Evolutionary conservation across 2,329 filamentous ascomycete genomes (phyloP), one percentile per base, ranked within the genome.

Genomic region (Talaromyces atroroseus): DNA sequence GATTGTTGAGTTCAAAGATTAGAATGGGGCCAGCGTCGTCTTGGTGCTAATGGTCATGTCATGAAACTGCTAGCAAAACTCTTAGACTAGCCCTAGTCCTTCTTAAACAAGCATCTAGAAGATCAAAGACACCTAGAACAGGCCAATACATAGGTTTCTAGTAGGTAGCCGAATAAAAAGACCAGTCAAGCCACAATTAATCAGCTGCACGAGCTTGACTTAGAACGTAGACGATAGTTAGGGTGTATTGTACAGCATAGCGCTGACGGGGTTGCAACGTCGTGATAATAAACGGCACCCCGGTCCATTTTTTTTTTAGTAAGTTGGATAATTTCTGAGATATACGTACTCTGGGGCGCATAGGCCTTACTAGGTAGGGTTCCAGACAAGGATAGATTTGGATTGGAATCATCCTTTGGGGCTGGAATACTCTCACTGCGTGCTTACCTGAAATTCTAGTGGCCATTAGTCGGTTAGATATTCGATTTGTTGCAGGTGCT

Each of bases 201-300:
- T 29, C 26, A 29, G 26, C 26, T 29, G 26, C 26, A 29, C 26
- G 8, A 29, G 26, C 26, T 29, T 29, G 4, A 29, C 4, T 12
- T 3, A 38, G 34, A 38, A 38, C 10, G 16, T 11, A 14, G 34
- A 38, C 34, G 11, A 11, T 38, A 38, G n/a, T n/a, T n/a, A n/a
- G n/a, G 14, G 11, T 14, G 34, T 38, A 38, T 8, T 29, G 26
- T 29, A 38, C 34, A 38, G 34, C 21, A 29, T 46, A 42, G 14
- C 24, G 40, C 26, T 36, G 50, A 45, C 50, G 45, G 50, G 38
- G 50, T 52, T 52, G 20, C 50, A 52, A 26, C 40, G 23, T 21
- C 26, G 34, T 32, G 16, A 23, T 44, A 18, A 36, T 38, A 14
- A 40, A 34, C 12, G 32, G 32, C 12, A 34, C 3, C 32, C 32